Conservation (phyloP, 139 green algal species). For the Yamagishiella unicocca region DNA sequence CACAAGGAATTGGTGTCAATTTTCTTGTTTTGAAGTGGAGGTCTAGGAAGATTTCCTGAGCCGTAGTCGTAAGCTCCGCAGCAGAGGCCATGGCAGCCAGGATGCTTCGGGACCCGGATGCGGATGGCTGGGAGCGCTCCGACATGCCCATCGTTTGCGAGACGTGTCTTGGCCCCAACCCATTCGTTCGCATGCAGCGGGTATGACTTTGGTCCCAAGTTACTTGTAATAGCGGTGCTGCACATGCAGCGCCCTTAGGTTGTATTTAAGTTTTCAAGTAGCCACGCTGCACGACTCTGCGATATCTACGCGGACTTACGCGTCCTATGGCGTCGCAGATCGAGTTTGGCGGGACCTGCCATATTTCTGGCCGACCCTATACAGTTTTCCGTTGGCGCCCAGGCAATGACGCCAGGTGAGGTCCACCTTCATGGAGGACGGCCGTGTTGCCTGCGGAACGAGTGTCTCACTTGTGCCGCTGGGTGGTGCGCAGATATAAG, state of each 20-base stretch:
- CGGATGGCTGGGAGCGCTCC: conserved; percentile 92
- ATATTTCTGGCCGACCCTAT: conserved; percentile 94
- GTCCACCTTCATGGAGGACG: too few relatives aligned
- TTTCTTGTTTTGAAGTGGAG: too few relatives aligned
- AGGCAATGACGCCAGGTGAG: conserved; percentile 80
- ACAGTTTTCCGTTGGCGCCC: conserved; percentile 94
- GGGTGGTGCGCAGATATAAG: conserved; percentile 82
- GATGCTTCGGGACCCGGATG: conserved; percentile 85
- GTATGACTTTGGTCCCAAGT: too few relatives aligned
- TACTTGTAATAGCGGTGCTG: too few relatives aligned
- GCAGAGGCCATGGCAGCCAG: conserved; percentile 73
- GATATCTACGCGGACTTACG: too few relatives aligned
- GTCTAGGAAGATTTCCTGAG: too few relatives aligned
- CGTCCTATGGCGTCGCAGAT: conserved; percentile 85
- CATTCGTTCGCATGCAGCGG: conserved; percentile 98
- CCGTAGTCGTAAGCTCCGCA: too few relatives aligned
- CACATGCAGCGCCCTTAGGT: too few relatives aligned
- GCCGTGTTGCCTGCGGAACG: too few relatives aligned
- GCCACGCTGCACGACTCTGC: too few relatives aligned
- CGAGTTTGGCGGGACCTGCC: conserved; percentile 88
- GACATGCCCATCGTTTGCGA: conserved; percentile 99
- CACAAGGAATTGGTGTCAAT: too few relatives aligned
- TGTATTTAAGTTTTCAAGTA: background rate
- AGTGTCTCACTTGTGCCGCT: too few relatives aligned
- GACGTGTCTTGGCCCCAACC: conserved; percentile 97